Evolutionary conservation across 768 basidiomycete genomes (phyloP).

Genomic region (Lactarius hatsudake): DNA sequence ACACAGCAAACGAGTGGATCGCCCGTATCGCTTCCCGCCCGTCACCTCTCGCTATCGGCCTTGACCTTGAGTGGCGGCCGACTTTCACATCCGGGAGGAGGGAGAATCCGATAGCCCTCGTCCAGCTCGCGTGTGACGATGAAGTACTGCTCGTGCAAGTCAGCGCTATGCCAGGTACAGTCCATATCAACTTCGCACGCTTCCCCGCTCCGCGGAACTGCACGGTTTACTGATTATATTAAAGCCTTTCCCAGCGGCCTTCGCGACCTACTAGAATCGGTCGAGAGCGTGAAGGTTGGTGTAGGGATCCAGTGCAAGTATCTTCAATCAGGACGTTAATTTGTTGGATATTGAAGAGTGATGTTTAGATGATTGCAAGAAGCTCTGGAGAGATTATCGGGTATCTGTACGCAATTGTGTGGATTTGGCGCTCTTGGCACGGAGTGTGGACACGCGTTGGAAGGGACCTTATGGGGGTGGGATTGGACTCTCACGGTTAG

Average conservation of each 20-base stretch:
- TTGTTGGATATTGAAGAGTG: not conserved
- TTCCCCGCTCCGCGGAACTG: not conserved
- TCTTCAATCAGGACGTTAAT: not conserved
- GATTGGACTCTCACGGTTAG: conserved; percentile 63
- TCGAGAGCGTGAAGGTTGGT: conserved; percentile 61
- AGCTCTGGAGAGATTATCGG: conserved; percentile 50
- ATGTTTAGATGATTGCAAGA: conserved; percentile 59
- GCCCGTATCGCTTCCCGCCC: conserved; percentile 9
- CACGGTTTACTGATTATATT: not conserved
- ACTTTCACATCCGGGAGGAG: conserved; percentile 47
- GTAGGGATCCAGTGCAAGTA: conserved; percentile 66
- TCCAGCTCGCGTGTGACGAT: conserved; percentile 63
- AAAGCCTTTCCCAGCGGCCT: conserved; percentile 38
- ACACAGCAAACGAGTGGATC: conserved; percentile 16
- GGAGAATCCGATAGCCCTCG: conserved; percentile 68
- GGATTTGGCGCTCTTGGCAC: conserved; percentile 67
- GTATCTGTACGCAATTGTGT: conserved; percentile 51
- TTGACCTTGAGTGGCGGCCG: conserved; percentile 83
- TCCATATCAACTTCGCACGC: not conserved
- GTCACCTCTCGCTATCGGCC: conserved; percentile 41
- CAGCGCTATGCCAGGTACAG: conserved; percentile 50
- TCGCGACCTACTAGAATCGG: conserved; percentile 48
- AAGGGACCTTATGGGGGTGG: conserved; percentile 61
- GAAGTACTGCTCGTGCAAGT: conserved; percentile 65
- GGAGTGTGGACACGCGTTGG: conserved; percentile 67